phyloP scores from a whole-genome alignment of 805 yeast species.

The Spathaspora girioi region DNA sequence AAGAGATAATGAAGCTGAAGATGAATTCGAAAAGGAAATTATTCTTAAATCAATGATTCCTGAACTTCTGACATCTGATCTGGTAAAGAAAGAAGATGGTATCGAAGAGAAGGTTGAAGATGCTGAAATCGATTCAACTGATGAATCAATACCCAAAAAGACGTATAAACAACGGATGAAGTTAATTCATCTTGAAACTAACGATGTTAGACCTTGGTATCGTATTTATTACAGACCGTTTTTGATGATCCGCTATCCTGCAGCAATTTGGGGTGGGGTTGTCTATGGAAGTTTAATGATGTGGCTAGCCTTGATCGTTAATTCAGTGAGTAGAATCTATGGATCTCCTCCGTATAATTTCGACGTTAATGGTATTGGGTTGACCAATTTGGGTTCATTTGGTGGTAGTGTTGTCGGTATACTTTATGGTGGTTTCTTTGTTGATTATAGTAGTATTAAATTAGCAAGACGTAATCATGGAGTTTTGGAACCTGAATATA shows the following conservation, averaged over 20 bases:
- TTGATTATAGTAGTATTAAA: too few relatives aligned
- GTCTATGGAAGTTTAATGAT: conserved; percentile 47
- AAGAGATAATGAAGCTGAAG: conserved; percentile 19
- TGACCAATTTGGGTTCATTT: too few relatives aligned
- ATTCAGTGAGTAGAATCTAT: conserved; percentile 40
- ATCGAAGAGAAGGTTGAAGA: conserved; percentile 5
- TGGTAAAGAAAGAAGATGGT: neutral
- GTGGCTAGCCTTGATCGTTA: conserved; percentile 44
- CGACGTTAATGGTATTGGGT: neutral
- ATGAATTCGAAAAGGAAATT: conserved; percentile 26
- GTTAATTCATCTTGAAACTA: conserved; percentile 34
- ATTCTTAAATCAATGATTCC: conserved; percentile 7
- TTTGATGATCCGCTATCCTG: conserved; percentile 34
- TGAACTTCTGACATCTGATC: too few relatives aligned
- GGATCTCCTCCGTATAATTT: conserved; percentile 37
- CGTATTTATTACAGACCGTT: conserved; percentile 37
- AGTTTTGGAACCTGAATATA: too few relatives aligned
- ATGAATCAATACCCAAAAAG: conserved; percentile 21
- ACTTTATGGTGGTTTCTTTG: too few relatives aligned
- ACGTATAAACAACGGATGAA: conserved; percentile 35
- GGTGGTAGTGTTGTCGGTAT: too few relatives aligned
- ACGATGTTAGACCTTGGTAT: conserved; percentile 39
- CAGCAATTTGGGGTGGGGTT: conserved; percentile 23
- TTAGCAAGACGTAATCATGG: too few relatives aligned
- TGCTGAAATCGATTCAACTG: conserved; percentile 7